Evolutionary conservation across 208 protist species (phyloP), one percentile per base, ranked within the genome.

Genomic region (Crithidia fasciculata): DNA sequence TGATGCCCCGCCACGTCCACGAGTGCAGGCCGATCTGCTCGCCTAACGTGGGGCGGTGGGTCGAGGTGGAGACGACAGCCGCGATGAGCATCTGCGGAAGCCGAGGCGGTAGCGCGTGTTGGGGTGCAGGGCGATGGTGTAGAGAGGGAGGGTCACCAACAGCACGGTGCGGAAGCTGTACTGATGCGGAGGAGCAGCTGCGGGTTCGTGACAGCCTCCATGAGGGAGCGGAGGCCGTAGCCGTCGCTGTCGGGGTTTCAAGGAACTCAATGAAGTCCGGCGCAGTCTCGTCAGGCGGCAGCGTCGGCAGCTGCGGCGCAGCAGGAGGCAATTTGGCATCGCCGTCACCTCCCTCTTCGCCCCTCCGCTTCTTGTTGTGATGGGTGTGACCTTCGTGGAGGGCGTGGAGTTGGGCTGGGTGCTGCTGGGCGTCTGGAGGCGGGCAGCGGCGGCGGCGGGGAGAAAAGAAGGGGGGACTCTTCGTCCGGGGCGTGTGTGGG

Each of bases 1-100:
- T 63, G n/a, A 80, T 71, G 54, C 74, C 74, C 15, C 80, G 69
- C 69, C 40, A 69, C 3, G 66, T 77, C 69, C 72, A 80, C 10
- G 19, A 72, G 69, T 84, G 80, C 58, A 80, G 36, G 37, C 80
- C 80, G 61, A 84, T 72, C 40, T 84, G 69, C 74, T 84, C 80
- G 8, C 80, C 80, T 1, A 80, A 12, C 13, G 73, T 73, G 28
- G 62, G 41, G 13, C 74, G 72, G 61, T 78, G 69, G 16, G 69
- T 77, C 15, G 74, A 80, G 56, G 69, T 77, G 59, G 74, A 80
- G 18, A 84, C 64, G 57, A 84, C 70, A 0, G 74, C 12, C 13
- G 70, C 72, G 59, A 84, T 74, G 5, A 84, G 40, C 57, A 84
- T 36, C 41, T 47, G 18, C 15, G 69, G 54, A 80, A 80, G 6